Evolutionary conservation across 169 alveolate genomes (phyloP), one percentile per base, ranked within the genome.

Genomic region (Plasmodium berghei): DNA sequence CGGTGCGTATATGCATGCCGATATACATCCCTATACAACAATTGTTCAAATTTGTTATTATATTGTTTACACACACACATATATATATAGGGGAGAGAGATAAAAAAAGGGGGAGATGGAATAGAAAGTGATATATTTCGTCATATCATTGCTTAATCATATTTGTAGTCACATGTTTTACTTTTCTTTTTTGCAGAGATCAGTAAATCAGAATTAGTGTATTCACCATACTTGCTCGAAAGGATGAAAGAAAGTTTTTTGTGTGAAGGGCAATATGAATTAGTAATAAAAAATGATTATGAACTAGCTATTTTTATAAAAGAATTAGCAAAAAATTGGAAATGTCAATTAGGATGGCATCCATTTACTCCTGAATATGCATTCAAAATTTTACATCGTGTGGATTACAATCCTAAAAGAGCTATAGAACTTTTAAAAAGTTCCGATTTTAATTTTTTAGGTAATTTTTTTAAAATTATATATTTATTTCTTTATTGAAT

Each of bases 361-460:
- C 97, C 97, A 22, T 95, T 95, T 70, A 92, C 96, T 67, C 97
- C 97, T 3, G 97, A 95, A 93, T 95, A 94, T 48, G 97, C 97
- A 34, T 95, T 91, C 90, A 95, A 95, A 71, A 89, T 95, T 52
- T 90, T 95, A 74, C 97, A 95, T 88, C 93, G 89, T 54, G 96
- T 96, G 10, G 97, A 93, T 49, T 95, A 95, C 85, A 96, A 95
- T 87, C 97, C 97, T 9, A 92, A 92, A 22, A 93, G 77, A 87
- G 97, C 97, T 16, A 63, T 95, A 71, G 94, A 93, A 90, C 67
- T 93, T 16, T 87, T 95, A 95, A 92, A 93, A 85, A 96, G 95
- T 77, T 95, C 97, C 18, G 94, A 93, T 62, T 95, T 95, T 87
- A 88, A 93, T 45, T 95, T 95, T 72, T 63, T 87, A 46, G 91